phyloP scores from a whole-genome alignment of 371 early-diverging fungal species.

The Zopfochytrium polystomum region DNA sequence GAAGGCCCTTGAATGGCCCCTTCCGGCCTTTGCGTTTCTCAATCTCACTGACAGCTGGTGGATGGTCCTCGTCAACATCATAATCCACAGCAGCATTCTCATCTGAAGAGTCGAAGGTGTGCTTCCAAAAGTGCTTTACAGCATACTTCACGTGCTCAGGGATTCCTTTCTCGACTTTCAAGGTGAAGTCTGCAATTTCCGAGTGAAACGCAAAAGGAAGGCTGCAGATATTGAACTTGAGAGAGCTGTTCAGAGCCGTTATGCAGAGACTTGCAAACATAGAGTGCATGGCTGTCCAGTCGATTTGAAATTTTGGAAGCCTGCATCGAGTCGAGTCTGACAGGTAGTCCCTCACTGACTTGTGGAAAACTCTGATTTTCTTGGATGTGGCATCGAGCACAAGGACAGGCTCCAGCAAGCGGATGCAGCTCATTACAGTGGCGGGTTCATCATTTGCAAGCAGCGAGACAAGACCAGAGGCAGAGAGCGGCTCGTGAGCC shows the following conservation, averaged over 20 bases:
- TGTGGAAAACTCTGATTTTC: too few species aligned
- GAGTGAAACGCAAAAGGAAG: background rate
- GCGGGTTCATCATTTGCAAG: too few species aligned
- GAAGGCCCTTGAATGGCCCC: too few species aligned
- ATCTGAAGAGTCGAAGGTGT: too few species aligned
- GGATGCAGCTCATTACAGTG: background rate
- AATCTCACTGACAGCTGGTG: too few species aligned
- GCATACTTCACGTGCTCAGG: background rate
- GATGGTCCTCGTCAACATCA: too few species aligned
- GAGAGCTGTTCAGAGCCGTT: background rate
- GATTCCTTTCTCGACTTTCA: background rate
- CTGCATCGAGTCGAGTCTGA: slow-evolving; percentile 13
- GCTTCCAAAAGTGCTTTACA: too few species aligned
- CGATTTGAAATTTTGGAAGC: background rate
- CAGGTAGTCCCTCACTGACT: too few species aligned
- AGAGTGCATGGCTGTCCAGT: background rate
- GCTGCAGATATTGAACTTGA: slow-evolving; percentile 1
- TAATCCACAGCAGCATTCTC: too few species aligned
- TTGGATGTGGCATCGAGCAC: background rate
- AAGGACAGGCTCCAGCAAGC: slow-evolving; percentile 5
- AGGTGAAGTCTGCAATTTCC: too few species aligned
- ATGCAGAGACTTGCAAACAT: background rate
- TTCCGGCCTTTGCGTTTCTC: too few species aligned
- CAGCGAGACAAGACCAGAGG: slow-evolving; percentile 1
- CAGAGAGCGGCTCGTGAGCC: slow-evolving; percentile 11